Percentiles rank a stretch among this genome's conserved stretches.
Conservation (phyloP, 306 rosid species). For the Cucumis hystrix region DNA sequence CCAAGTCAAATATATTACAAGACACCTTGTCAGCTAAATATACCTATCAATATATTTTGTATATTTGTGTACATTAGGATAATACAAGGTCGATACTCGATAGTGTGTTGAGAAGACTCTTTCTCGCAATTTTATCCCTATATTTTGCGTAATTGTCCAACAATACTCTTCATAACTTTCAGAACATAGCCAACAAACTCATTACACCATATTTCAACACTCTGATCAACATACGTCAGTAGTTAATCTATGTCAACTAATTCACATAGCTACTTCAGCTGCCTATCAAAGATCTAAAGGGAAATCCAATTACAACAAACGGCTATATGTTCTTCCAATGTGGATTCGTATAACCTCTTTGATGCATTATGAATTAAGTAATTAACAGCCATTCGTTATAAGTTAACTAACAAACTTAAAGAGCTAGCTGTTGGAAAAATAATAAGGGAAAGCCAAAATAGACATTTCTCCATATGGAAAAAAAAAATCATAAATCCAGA, state of each 20-base stretch:
- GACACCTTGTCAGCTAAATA: background rate
- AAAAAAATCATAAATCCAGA: background rate
- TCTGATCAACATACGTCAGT: background rate
- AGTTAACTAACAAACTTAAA: background rate
- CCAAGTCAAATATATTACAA: too few species aligned
- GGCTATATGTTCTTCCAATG: background rate
- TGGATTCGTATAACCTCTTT: background rate
- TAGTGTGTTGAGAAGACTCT: background rate
- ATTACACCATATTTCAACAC: background rate
- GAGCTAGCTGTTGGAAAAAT: background rate
- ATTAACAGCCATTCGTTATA: background rate
- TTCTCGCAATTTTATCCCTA: background rate
- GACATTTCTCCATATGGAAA: background rate
- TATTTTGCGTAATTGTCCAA: background rate
- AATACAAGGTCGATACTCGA: background rate
- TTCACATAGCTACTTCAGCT: background rate
- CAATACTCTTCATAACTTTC: background rate
- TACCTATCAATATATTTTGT: background rate
- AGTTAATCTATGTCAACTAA: background rate
- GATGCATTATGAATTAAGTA: background rate
- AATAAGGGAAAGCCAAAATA: background rate
- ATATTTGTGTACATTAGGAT: background rate
- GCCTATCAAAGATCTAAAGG: background rate
- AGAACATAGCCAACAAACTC: background rate
- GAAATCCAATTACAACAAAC: background rate